phyloP scores from a whole-genome alignment of 129 eudicot genomes.

The Chrysanthemum lavandulifolium region DNA sequence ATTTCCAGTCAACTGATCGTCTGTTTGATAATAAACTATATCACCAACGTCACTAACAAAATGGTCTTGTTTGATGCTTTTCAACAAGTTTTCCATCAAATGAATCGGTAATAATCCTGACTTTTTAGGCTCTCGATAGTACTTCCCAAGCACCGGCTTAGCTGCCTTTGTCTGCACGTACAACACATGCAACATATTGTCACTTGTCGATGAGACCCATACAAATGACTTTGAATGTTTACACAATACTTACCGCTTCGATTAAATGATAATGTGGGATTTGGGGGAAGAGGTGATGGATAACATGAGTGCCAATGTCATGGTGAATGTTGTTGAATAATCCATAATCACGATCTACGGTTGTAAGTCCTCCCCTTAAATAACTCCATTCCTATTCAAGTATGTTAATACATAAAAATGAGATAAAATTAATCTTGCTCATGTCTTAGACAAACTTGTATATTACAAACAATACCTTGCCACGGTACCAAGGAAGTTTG shows the following conservation, averaged over 20 bases:
- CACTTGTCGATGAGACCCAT: background rate
- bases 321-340: slow-evolving; percentile 70
- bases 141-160: slow-evolving; percentile 61
- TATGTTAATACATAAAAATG: background rate
- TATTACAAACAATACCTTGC: slow-evolving; percentile 46
- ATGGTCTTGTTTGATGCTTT: slow-evolving; percentile 60
- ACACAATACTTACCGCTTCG: slow-evolving; percentile 53
- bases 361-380: slow-evolving; percentile 77
- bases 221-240: background rate
- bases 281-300: slow-evolving; percentile 91
- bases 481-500: slow-evolving; percentile 90
- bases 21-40: slow-evolving; percentile 69
- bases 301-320: slow-evolving; percentile 86
- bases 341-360: slow-evolving; percentile 82
- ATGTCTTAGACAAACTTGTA: background rate
- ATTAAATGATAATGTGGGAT: slow-evolving; percentile 77
- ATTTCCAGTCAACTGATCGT: slow-evolving; percentile 22
- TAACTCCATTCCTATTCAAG: slow-evolving; percentile 70
- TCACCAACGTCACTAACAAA: slow-evolving; percentile 75
- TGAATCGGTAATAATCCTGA: slow-evolving; percentile 66
- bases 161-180: slow-evolving; percentile 58
- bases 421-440: no score
- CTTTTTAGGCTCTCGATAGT: slow-evolving; percentile 68
- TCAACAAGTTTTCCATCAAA: slow-evolving; percentile 47
- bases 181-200: background rate